Evolutionary conservation across 345 rosid genomes (phyloP), one percentile per base, ranked within the genome.

Genomic region (Salix suchowensis): DNA sequence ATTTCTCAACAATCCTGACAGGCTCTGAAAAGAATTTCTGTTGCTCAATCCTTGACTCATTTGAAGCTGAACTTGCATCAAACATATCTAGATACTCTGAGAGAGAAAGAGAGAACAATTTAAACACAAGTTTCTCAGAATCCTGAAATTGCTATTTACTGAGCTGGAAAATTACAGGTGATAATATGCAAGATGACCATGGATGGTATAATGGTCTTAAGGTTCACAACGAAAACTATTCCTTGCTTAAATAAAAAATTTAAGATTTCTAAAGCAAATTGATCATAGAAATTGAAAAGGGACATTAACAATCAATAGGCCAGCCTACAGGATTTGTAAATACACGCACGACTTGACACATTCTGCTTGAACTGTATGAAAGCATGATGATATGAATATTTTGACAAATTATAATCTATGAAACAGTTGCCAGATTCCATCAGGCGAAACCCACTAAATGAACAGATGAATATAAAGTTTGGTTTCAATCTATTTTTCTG

Each of bases 31-130:
- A 93, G 58, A 96, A 82, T 73, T 87, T 91, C 50, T 96, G 97
- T 4, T 84, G 76, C 65, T 67, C 70, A 78, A 96, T 67, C 76
- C 74, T 86, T 42, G 98, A 96, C 76, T 89, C 94, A 55, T 85
- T 80, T 28, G 90, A 84, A 65, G 94, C 83, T 21, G 92, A 82
- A 84, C 94, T 93, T 69, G 88, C 88, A 60, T 88, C 93, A 76
- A 93, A 95, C 84, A 79, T 76, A 81, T 93, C 89, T 34, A 91
- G 88, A 87, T 95, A 95, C 83, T 93, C 97, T 90, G 91, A 58
- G 75, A 74, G 73, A 68, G 42, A 55, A 58, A 76, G 44, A 80
- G 76, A 84, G 69, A 77, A 50, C 32, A 48, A 37, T 42, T 80
- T 30, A 67, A 46, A 42, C 8, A n/a, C 32, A 46, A 74, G 50